Evolutionary conservation across 441 rosid species (phyloP).

Genomic region (Hypseocharis bilobata): DNA sequence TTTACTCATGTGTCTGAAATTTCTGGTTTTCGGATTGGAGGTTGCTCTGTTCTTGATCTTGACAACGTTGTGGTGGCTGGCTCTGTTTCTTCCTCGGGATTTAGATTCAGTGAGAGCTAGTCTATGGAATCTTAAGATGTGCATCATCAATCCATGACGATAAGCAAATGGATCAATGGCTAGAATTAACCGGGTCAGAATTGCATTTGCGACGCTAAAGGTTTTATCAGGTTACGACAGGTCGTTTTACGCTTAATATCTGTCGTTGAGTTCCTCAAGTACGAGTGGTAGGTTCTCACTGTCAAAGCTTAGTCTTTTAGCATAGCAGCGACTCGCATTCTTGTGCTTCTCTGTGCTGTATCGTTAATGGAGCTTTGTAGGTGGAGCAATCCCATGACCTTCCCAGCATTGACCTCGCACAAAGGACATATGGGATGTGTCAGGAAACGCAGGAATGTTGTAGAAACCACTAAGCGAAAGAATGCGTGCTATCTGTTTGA

Average conservation of each 20-base stretch:
- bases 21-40: not conserved
- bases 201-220: too few species aligned
- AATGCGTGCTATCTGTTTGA: slow-evolving; percentile 17
- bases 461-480: not conserved
- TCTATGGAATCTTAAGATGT: too few species aligned
- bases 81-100: too few species aligned
- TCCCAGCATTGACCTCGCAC: not conserved
- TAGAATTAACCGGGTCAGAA: not conserved
- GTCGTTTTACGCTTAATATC: too few species aligned
- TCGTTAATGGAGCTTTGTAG: not conserved
- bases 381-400: not conserved
- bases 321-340: not conserved
- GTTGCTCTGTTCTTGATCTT: not conserved
- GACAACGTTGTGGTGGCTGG: not conserved
- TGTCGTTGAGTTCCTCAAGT: too few species aligned
- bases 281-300: too few species aligned
- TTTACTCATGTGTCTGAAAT: not conserved
- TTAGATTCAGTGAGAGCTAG: not conserved
- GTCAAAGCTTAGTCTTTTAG: not conserved
- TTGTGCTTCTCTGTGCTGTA: not conserved
- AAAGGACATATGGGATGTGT: not conserved
- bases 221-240: not conserved
- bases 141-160: not conserved
- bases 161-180: not conserved
- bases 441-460: not conserved